Conservation (phyloP, 73 alveolate genomes). For the Uronychia binucleata region DNA sequence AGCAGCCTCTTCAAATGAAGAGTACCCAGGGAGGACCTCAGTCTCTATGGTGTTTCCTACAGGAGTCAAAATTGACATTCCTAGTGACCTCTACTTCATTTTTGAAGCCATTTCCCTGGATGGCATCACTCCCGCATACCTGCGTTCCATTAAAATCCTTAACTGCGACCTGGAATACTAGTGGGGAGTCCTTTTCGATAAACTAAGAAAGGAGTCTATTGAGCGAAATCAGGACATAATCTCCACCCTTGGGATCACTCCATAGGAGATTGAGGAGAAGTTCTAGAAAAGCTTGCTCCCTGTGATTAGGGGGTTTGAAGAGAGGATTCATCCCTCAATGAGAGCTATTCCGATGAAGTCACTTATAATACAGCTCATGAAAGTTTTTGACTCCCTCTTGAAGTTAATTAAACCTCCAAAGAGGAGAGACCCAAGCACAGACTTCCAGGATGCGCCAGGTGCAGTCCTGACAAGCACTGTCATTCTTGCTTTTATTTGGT, state of each 20-base stretch:
- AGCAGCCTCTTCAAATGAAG: background rate
- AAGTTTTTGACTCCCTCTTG: background rate
- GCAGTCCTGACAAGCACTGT: too few species aligned
- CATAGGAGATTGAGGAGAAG: conserved; percentile 4
- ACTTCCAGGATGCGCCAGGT: too few species aligned
- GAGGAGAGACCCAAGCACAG: too few species aligned
- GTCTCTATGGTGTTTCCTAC: conserved; percentile 1
- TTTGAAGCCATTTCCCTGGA: conserved; percentile 24
- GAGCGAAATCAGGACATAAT: background rate
- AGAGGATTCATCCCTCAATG: too few species aligned
- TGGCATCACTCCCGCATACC: conserved; percentile 23
- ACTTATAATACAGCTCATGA: background rate
- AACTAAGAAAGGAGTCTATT: background rate
- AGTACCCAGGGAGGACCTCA: background rate
- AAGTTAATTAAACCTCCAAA: background rate
- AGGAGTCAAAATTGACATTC: conserved; percentile 16
- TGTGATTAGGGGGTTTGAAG: background rate
- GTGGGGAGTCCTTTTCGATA: background rate
- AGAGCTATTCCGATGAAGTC: background rate
- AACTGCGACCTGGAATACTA: conserved; percentile 16
- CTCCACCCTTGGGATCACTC: background rate
- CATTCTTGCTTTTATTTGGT: background rate
- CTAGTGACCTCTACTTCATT: conserved; percentile 35
- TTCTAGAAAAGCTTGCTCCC: conserved; percentile 37
- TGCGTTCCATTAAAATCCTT: conserved; percentile 12